phyloP scores from a whole-genome alignment of 2,329 filamentous ascomycete genomes.

The Epichloe scottii region DNA sequence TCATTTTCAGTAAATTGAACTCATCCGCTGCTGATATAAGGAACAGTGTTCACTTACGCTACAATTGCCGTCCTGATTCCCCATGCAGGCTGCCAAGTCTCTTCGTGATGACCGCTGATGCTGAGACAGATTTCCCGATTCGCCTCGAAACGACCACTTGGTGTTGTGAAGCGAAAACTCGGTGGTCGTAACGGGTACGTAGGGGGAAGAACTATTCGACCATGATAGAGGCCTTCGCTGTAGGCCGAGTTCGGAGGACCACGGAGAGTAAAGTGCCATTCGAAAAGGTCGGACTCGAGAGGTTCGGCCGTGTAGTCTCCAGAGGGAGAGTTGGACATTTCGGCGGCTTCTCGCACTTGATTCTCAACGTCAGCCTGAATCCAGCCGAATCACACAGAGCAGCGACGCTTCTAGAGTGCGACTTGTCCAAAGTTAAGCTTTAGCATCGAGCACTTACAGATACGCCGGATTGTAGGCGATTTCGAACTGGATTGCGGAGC shows the following conservation, averaged over 20 bases:
- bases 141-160: conserved; percentile 83
- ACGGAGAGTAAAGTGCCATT: conserved; percentile 97
- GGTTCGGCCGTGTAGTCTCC: conserved; percentile 77
- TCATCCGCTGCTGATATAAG: no score
- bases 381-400: not conserved
- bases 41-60: conserved; percentile 26
- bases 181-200: conserved; percentile 87
- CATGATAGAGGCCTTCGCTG: conserved; percentile 79
- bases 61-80: conserved; percentile 81
- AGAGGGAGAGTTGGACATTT: conserved; percentile 68
- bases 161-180: conserved; percentile 89
- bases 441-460: conserved; percentile 40
- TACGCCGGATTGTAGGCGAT: conserved; percentile 74
- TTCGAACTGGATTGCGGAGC: conserved; percentile 52
- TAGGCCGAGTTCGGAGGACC: conserved; percentile 76
- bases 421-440: not conserved
- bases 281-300: conserved; percentile 81
- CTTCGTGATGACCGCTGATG: conserved; percentile 91
- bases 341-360: conserved; percentile 76
- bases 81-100: conserved; percentile 98
- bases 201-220: conserved; percentile 80
- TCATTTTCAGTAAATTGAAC: not conserved
- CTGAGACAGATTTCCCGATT: conserved; percentile 94
- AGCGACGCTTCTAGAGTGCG: not conserved
- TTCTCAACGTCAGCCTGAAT: not conserved